Conservation (phyloP, 1,139 yeast species). For the Blastobotrys petasosporus region DNA sequence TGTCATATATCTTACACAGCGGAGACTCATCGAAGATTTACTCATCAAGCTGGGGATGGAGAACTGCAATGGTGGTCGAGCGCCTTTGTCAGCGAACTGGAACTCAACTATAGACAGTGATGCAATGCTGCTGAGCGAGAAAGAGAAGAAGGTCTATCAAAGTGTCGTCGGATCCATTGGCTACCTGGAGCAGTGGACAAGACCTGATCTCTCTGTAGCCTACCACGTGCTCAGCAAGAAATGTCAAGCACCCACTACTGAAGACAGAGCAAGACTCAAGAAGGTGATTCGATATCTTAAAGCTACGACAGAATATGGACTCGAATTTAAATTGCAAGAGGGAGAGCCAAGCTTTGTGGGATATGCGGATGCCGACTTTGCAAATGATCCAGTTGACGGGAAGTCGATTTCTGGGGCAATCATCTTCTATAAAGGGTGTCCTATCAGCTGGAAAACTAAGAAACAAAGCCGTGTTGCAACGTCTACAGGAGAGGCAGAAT, state of each 20-base stretch:
- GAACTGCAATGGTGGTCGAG: not conserved
- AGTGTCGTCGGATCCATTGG: not conserved
- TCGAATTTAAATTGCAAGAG: too few relatives aligned
- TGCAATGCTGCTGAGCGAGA: not conserved
- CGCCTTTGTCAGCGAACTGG: not conserved
- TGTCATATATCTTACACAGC: not conserved
- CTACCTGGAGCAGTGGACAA: constrained; percentile 1
- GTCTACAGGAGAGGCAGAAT: not conserved
- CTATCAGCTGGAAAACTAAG: constrained; percentile 1
- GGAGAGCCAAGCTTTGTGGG: not conserved
- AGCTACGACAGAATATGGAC: not conserved
- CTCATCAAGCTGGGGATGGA: not conserved
- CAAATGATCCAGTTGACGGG: not conserved
- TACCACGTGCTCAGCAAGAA: not conserved
- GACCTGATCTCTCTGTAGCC: not conserved
- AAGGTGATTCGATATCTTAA: not conserved
- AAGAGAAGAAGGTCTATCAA: not conserved
- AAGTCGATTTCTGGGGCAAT: not conserved
- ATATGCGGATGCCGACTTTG: constrained; percentile 1
- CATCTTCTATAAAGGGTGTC: not conserved
- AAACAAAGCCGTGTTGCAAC: not conserved
- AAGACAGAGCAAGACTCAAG: not conserved
- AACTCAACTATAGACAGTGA: too few relatives aligned
- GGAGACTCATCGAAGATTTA: not conserved
- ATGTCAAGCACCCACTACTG: not conserved